Evolutionary conservation across 257 asterid genomes (phyloP).

Genomic region (Ilex asprella): DNA sequence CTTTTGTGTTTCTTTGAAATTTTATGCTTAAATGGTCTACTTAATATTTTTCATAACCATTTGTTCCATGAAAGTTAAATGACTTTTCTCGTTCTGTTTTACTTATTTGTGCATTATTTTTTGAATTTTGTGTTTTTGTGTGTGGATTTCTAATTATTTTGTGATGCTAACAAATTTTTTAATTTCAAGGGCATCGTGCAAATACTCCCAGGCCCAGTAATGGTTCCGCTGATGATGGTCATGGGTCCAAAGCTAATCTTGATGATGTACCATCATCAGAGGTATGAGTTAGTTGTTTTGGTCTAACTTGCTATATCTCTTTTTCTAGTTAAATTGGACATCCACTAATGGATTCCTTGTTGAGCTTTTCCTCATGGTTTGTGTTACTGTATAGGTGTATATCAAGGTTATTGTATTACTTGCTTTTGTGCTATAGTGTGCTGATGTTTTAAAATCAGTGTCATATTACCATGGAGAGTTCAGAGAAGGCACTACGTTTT

Average conservation of each 20-base stretch:
- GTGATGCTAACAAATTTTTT: constrained; percentile 11
- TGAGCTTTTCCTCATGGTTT: background rate
- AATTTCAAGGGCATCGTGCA: constrained; percentile 5
- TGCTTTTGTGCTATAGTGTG: constrained; percentile 37
- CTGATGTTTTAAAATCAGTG: constrained; percentile 31
- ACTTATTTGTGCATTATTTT: too few species aligned
- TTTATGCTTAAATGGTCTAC: too few species aligned
- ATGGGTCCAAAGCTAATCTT: constrained; percentile 36
- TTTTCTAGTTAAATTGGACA: background rate
- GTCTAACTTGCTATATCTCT: background rate
- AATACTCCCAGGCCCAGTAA: constrained; percentile 38
- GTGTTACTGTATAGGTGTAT: background rate
- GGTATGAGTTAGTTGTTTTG: constrained; percentile 35
- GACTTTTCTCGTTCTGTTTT: too few species aligned
- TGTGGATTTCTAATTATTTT: constrained; percentile 11
- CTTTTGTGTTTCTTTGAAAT: too few species aligned
- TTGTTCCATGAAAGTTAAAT: too few species aligned
- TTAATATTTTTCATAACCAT: too few species aligned
- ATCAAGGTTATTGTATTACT: constrained; percentile 10
- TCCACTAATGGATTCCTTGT: too few species aligned
- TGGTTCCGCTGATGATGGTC: constrained; percentile 37
- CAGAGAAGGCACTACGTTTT: constrained; percentile 43
- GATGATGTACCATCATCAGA: constrained; percentile 42
- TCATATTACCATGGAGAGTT: constrained; percentile 43
- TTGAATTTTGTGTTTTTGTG: background rate